A percentile compares a stretch with the other conserved stretches of the same genome.
phyloP scores from a whole-genome alignment of 108 stramenopile species.

The Cylindrotheca fusiformis region DNA sequence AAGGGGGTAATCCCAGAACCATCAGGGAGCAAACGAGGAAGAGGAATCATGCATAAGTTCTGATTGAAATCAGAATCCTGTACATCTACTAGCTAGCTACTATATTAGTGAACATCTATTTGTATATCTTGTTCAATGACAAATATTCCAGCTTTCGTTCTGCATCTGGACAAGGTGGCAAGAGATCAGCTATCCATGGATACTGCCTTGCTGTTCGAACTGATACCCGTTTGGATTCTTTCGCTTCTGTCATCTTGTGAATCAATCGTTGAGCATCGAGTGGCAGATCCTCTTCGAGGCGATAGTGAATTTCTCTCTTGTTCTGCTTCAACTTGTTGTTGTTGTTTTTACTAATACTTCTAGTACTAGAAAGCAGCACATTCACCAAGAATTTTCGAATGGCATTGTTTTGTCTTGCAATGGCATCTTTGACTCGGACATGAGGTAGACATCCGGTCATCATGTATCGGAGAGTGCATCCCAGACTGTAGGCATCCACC shows the following conservation, averaged over 20 bases:
- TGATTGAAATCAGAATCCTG: no score
- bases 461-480: slow-evolving; percentile 56
- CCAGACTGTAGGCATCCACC: slow-evolving; percentile 70
- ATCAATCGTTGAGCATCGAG: slow-evolving; percentile 18
- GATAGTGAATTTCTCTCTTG: slow-evolving; percentile 12
- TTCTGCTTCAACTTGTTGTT: no score
- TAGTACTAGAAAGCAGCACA: no score
- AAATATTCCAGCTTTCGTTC: not conserved
- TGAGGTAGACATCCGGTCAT: slow-evolving; percentile 67
- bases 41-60: no score
- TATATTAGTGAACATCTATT: no score
- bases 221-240: slow-evolving; percentile 16
- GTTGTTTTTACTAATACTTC: no score
- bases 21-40: no score
- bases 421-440: slow-evolving; percentile 37
- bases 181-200: slow-evolving; percentile 28
- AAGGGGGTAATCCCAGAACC: no score
- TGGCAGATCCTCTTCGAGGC: slow-evolving; percentile 20
- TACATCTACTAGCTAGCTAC: no score
- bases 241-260: slow-evolving; percentile 21
- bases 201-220: slow-evolving; percentile 30
- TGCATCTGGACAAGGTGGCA: not conserved
- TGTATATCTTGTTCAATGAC: no score
- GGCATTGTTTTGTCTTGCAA: slow-evolving; percentile 13
- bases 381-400: not conserved